Conservation (phyloP, 352 stramenopile species). For the Pseudoperonospora humuli region DNA sequence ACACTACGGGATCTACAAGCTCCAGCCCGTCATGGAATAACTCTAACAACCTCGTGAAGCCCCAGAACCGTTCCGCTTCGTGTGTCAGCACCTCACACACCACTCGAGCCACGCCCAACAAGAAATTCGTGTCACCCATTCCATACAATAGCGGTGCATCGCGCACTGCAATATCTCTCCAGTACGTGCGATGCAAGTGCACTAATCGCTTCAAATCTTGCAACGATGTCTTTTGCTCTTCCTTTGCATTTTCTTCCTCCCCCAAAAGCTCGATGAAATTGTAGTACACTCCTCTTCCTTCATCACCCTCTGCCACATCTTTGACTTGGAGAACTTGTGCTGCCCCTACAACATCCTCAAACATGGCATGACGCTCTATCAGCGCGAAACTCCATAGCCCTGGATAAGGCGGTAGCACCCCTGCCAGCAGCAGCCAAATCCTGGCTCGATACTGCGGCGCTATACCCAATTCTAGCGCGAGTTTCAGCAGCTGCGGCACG, state of each 20-base stretch:
- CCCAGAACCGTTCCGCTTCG: conserved; percentile 64
- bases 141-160: conserved; percentile 19
- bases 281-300: conserved; percentile 9
- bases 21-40: conserved; percentile 44
- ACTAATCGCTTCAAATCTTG: conserved; percentile 22
- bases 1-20: conserved; percentile 35
- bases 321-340: conserved; percentile 37
- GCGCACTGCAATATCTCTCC: conserved; percentile 25
- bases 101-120: conserved; percentile 26
- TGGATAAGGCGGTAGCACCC: conserved; percentile 46
- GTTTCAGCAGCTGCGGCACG: conserved; percentile 53
- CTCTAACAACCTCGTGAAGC: conserved; percentile 48
- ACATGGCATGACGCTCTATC: conserved; percentile 50
- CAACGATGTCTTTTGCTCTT: conserved; percentile 5
- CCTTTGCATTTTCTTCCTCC: not conserved
- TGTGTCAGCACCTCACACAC: conserved; percentile 35
- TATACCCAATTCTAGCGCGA: conserved; percentile 70
- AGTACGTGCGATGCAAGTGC: conserved; percentile 39
- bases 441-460: conserved; percentile 38
- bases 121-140: conserved; percentile 35
- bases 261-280: conserved; percentile 22
- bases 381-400: conserved; percentile 55
- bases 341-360: conserved; percentile 50
- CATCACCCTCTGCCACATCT: conserved; percentile 9
- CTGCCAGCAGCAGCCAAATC: conserved; percentile 53